Evolutionary conservation across 148 eudicot genomes (phyloP), one percentile per base, ranked within the genome.

Genomic region (Talinum fruticosum): DNA sequence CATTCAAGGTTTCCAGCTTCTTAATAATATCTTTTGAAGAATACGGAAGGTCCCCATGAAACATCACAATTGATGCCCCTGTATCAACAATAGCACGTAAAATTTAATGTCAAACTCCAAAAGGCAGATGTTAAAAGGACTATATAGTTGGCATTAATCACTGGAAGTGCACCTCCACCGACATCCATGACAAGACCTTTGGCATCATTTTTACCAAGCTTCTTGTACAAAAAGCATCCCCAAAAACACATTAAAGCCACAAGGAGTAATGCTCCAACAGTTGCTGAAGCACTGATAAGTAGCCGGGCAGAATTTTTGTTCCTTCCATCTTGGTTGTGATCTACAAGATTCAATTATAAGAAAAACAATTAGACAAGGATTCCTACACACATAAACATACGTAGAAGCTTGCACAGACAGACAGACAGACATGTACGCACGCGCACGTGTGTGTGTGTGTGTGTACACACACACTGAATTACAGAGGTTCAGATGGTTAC

Each of bases 211-310:
- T 93, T 96, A 69, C 97, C 97, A 76, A 96, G 94, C 86, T 88
- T 96, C 87, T 96, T 96, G 71, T 93, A 96, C 79, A 96, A 83
- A 83, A 87, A 91, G 84, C 99, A 96, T 26, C 99, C 99, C 99
- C 99, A 96, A 80, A 91, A 96, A 81, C 99, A 96, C 99, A 96
- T 96, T 33, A 96, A 88, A 65, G 99, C 99, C 73, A 96, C 97
- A 64, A 96, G 86, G 79, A 96, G 93, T 77, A 93, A 85, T 36
- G 97, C 99, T 75, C 99, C 99, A 53, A 96, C 93, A 57, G 99
- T 93, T 76, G 99, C 99, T 38, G 92, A 87, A 57, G 99, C 91
- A 83, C 99, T 96, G 65, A 91, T 84, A 83, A 96, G 87, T 80
- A 96, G 89, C 83, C 90, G 81, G 8, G 97, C 97, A 1, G 99